These are phyloP conservation scores for Achlya hypogyna DNA, from an alignment of 352 stramenopile genomes.

Conservation along the genomic window DNA sequence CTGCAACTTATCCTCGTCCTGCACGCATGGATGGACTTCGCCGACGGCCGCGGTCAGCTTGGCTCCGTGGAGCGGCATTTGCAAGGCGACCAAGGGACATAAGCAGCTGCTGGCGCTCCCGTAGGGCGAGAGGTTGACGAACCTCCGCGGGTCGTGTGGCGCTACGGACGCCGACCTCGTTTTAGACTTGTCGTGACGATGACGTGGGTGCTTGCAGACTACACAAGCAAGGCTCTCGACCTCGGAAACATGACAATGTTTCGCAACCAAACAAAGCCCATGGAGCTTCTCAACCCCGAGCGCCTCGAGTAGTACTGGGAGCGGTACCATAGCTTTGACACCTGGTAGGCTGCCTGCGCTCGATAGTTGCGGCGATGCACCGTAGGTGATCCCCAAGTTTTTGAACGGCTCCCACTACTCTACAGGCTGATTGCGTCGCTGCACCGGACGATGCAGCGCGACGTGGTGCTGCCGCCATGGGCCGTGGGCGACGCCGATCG, in stretches of 20 bases:
- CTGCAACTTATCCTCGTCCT: slow-evolving; percentile 3
- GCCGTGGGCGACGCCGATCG: slow-evolving; percentile 89
- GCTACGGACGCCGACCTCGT: slow-evolving; percentile 68
- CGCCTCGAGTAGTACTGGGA: slow-evolving; percentile 93
- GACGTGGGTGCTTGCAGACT: slow-evolving; percentile 80
- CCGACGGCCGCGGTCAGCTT: neutral
- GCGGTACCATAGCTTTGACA: slow-evolving; percentile 89
- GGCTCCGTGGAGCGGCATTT: neutral
- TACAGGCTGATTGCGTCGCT: slow-evolving; percentile 96
- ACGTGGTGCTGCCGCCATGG: slow-evolving; percentile 97
- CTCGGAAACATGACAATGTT: slow-evolving; percentile 87
- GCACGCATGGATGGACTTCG: slow-evolving; percentile 1
- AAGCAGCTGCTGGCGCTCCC: slow-evolving; percentile 69
- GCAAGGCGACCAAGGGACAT: slow-evolving; percentile 56
- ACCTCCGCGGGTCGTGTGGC: slow-evolving; percentile 56
- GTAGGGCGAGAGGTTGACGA: slow-evolving; percentile 64
- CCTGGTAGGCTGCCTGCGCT: slow-evolving; percentile 24
- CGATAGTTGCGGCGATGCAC: neutral
- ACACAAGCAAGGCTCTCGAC: slow-evolving; percentile 57
- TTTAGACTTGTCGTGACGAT: slow-evolving; percentile 74
- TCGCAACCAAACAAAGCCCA: slow-evolving; percentile 95
- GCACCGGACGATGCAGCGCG: slow-evolving; percentile 93
- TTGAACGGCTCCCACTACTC: slow-evolving; percentile 94
- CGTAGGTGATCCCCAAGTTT: slow-evolving; percentile 76
- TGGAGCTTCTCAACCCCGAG: slow-evolving; percentile 93